Conservation (phyloP, 495 filamentous ascomycete genomes). For the Rostrohypoxylon terebratum region DNA sequence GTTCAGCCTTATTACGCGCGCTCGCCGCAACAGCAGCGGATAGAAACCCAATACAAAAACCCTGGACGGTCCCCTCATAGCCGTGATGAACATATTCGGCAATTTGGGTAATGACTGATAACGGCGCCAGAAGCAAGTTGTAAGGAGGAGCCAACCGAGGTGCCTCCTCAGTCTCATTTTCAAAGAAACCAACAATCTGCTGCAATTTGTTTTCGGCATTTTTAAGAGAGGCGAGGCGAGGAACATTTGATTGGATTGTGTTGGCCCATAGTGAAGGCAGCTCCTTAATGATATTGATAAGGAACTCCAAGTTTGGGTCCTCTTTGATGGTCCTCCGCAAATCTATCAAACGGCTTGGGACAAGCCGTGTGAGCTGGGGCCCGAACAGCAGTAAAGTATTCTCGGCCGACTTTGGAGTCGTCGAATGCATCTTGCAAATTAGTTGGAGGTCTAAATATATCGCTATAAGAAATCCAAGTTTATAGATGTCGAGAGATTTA, state of each 20-base stretch:
- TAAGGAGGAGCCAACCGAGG: slow-evolving; percentile 11
- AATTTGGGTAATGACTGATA: slow-evolving; percentile 24
- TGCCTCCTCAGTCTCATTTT: slow-evolving; percentile 9
- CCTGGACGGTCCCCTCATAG: slow-evolving; percentile 5
- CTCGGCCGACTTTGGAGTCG: not conserved
- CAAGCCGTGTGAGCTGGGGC: slow-evolving; percentile 22
- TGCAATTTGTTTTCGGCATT: not conserved
- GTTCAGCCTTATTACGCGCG: slow-evolving; percentile 10
- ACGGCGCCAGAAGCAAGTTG: slow-evolving; percentile 25
- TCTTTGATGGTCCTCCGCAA: slow-evolving; percentile 14
- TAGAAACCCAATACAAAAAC: slow-evolving; percentile 28
- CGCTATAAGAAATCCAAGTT: not conserved
- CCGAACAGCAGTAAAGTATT: slow-evolving; percentile 28
- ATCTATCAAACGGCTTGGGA: slow-evolving; percentile 21
- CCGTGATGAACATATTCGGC: slow-evolving; percentile 13
- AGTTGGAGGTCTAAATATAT: not conserved
- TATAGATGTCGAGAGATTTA: not conserved
- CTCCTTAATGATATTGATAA: slow-evolving; percentile 10
- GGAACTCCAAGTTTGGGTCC: slow-evolving; percentile 17
- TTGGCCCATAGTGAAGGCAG: slow-evolving; percentile 13
- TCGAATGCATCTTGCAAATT: slow-evolving; percentile 17
- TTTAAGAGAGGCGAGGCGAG: not conserved
- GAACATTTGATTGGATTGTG: slow-evolving; percentile 9
- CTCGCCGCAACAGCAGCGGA: slow-evolving; percentile 20
- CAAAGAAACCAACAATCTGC: slow-evolving; percentile 10